phyloP scores from a whole-genome alignment of 164 flowering plant species.

The Annona cherimola region DNA sequence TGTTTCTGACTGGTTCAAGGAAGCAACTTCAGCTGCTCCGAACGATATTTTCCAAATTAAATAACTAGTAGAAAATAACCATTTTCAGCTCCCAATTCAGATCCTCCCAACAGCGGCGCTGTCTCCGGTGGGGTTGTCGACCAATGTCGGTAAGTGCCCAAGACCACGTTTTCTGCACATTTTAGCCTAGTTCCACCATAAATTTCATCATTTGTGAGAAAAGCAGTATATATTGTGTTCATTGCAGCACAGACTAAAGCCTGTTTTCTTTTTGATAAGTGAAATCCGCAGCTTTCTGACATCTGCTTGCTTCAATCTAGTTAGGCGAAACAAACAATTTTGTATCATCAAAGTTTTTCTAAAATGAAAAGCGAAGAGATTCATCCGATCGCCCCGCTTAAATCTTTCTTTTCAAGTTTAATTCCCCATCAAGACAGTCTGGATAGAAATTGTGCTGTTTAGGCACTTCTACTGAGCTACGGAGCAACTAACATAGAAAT shows the following conservation, averaged over 20 bases:
- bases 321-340: too few species aligned
- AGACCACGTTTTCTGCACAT: too few species aligned
- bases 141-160: conserved; percentile 1
- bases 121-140: background rate
- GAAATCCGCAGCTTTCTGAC: background rate
- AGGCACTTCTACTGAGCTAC: too few species aligned
- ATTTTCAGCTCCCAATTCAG: background rate
- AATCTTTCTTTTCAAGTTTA: too few species aligned
- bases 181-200: background rate
- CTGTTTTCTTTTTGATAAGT: background rate
- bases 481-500: too few species aligned
- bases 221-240: background rate
- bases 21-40: background rate
- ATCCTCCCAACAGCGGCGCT: background rate
- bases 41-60: background rate
- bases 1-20: background rate
- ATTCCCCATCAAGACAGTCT: too few species aligned
- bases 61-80: background rate
- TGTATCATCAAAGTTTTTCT: too few species aligned
- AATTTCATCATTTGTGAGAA: background rate
- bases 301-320: too few species aligned
- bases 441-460: too few species aligned
- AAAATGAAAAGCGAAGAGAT: too few species aligned
- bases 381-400: too few species aligned
- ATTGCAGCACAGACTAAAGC: background rate